Evolutionary conservation across 176 grass and related monocot species (phyloP).

Genomic region (Oropetium thomaeum): DNA sequence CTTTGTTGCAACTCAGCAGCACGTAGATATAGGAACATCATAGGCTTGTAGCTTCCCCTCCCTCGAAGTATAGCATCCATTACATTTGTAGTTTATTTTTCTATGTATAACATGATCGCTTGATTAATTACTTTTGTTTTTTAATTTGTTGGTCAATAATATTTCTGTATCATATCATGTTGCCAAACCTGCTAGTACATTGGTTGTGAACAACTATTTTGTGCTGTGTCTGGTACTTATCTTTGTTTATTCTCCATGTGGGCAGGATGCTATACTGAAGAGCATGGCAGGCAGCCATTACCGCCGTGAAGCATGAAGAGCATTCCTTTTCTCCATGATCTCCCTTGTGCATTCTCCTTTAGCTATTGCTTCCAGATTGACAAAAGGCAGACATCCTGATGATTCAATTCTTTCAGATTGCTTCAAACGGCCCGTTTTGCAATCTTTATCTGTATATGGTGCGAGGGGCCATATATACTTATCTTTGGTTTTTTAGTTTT

Average conservation of each 20-base stretch:
- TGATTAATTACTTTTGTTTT: neutral
- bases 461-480: neutral
- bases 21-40: neutral
- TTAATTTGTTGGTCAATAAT: neutral
- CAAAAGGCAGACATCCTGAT: conserved; percentile 11
- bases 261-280: conserved; percentile 6
- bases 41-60: neutral
- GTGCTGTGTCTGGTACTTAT: neutral
- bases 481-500: conserved; percentile 11
- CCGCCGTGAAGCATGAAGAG: neutral
- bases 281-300: neutral
- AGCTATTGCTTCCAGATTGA: conserved; percentile 15
- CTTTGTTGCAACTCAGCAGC: neutral
- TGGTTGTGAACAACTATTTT: neutral
- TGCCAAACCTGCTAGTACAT: neutral
- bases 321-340: conserved; percentile 1
- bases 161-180: neutral
- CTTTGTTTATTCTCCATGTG: conserved; percentile 10
- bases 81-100: neutral
- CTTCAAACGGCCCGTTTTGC: conserved; percentile 31
- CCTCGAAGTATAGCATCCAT: neutral
- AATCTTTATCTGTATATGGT: conserved; percentile 30
- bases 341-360: conserved; percentile 1
- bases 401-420: conserved; percentile 23
- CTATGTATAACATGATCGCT: neutral